A percentile compares a stretch with the other conserved stretches of the same genome.
phyloP scores from a whole-genome alignment of 768 basidiomycete species.

The Suillus paluster region DNA sequence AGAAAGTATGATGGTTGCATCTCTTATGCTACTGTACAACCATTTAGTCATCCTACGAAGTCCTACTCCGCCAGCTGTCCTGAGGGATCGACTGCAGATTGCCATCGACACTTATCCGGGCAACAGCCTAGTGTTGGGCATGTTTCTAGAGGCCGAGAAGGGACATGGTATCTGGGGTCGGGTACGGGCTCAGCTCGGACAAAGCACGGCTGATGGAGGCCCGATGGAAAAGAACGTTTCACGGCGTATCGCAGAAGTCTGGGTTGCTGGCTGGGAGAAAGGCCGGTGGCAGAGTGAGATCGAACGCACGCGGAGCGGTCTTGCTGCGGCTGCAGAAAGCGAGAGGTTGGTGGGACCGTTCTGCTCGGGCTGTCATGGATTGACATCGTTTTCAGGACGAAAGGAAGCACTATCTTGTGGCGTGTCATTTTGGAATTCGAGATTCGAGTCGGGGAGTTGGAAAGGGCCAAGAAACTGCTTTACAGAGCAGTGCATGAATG shows the following conservation, averaged over 20 bases:
- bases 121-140: constrained; percentile 72
- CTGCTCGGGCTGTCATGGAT: not conserved
- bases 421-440: constrained; percentile 78
- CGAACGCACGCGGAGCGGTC: constrained; percentile 69
- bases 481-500: constrained; percentile 78
- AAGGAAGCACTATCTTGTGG: constrained; percentile 71
- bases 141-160: constrained; percentile 78
- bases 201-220: constrained; percentile 37
- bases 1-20: constrained; percentile 62
- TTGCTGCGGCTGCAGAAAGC: constrained; percentile 63
- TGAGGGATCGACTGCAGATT: constrained; percentile 60
- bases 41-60: constrained; percentile 58
- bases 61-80: constrained; percentile 57
- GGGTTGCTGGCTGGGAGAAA: constrained; percentile 81
- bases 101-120: constrained; percentile 63
- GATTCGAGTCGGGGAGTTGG: constrained; percentile 60
- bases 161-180: constrained; percentile 82
- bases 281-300: constrained; percentile 71
- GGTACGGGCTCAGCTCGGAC: constrained; percentile 60
- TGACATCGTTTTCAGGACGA: constrained; percentile 52
- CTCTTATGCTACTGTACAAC: constrained; percentile 64
- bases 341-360: constrained; percentile 56
- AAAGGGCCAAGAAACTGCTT: constrained; percentile 72
- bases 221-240: constrained; percentile 57
- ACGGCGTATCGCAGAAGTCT: constrained; percentile 69